These are phyloP conservation scores for Cladorrhinum samala DNA, from an alignment of 495 filamentous ascomycete genomes.

Conservation along the genomic window DNA sequence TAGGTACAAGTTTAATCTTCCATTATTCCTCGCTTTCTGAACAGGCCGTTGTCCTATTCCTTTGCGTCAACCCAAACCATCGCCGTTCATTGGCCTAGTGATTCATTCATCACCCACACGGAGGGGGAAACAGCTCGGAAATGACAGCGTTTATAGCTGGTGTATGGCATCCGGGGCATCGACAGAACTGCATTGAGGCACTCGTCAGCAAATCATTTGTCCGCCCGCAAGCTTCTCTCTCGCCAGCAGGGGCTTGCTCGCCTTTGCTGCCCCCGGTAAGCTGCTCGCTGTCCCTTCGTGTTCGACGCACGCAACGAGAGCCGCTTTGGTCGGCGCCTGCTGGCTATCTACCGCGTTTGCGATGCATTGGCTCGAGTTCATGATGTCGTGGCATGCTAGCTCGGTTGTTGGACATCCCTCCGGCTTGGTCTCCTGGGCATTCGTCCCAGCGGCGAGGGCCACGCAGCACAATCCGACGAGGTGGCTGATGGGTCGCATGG, in stretches of 20 bases:
- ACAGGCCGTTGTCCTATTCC: too few species aligned
- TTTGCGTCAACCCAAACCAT: too few species aligned
- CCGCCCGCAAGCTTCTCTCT: not conserved
- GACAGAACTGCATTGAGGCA: not conserved
- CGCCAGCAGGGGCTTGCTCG: not conserved
- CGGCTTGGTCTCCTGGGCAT: not conserved
- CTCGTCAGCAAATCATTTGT: not conserved
- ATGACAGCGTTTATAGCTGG: not conserved
- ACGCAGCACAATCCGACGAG: not conserved
- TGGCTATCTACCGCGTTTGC: not conserved
- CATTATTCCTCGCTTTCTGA: too few species aligned
- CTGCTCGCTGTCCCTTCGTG: constrained; percentile 3
- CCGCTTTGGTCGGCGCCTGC: not conserved
- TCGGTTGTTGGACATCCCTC: not conserved
- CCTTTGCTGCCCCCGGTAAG: not conserved
- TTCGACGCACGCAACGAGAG: not conserved
- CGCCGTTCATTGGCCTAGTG: too few species aligned
- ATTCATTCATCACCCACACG: not conserved
- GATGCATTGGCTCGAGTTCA: not conserved
- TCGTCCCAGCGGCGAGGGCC: not conserved
- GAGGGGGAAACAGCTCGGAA: not conserved
- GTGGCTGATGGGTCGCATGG: not conserved
- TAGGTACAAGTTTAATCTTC: too few species aligned
- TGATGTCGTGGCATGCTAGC: not conserved
- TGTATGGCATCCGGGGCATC: not conserved